phyloP scores from a whole-genome alignment of 2,329 filamentous ascomycete genomes.

The Sclerotinia minor region DNA sequence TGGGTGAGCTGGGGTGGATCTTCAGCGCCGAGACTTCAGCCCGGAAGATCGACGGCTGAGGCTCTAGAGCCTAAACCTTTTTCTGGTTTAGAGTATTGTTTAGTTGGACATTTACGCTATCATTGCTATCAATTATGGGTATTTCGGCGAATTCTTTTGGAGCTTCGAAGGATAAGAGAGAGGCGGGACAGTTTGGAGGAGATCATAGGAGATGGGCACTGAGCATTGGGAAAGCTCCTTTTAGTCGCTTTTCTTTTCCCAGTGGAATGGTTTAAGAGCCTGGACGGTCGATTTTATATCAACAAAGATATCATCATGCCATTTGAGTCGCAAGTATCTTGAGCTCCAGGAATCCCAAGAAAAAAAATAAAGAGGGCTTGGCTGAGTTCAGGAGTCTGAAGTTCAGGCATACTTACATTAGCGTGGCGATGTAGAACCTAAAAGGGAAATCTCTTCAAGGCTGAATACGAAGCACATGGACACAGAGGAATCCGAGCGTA shows the following conservation, averaged over 20 bases:
- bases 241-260: background rate
- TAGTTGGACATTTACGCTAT: background rate
- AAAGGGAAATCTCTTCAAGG: background rate
- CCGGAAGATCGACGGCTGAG: conserved; percentile 15
- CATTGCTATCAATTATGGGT: background rate
- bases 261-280: background rate
- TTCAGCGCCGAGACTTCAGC: background rate
- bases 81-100: background rate
- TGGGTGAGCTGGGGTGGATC: background rate
- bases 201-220: too few relatives aligned
- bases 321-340: too few relatives aligned
- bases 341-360: background rate
- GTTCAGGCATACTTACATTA: background rate
- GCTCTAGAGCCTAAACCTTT: background rate
- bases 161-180: background rate
- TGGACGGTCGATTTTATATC: background rate
- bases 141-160: background rate
- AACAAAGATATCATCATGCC: background rate
- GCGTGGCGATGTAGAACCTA: background rate
- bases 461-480: conserved; percentile 2
- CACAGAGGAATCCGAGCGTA: conserved; percentile 19
- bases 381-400: background rate
- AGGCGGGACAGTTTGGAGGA: too few relatives aligned
- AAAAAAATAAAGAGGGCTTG: background rate
- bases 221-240: too few relatives aligned